Base-by-base conservation (phyloP, 768 basidiomycete genomes). In the Lyophyllum shimeji region DNA sequence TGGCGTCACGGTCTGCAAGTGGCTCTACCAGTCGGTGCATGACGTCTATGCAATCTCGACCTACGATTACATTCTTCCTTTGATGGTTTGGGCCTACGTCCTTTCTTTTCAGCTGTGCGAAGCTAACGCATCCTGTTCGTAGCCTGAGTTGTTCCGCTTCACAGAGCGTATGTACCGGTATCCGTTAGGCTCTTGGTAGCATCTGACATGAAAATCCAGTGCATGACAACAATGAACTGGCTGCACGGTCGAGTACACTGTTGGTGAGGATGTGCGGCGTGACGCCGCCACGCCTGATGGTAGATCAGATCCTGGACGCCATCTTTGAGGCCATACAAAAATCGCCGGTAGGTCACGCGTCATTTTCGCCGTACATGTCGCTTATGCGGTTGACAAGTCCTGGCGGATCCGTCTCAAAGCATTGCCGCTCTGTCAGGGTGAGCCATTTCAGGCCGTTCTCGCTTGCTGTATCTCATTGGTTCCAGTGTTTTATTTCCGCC, bases 341-440 rank as follows among this genome's bases (percentile, higher is more conserved):
- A 7, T 92, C 91, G 24, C 80, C 87, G 17, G 92, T 91, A 60
- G 63, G 86, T 55, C 13, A 2, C 42, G 7, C 9, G 2, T 6
- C 34, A 20, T 20, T 44, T 56, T 18, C 11, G 23, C 29, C 20
- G 29, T 47, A 29, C 49, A 37, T 7, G 25, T 57, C n/a, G 49
- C 60, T 58, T 44, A 46, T 44, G 39, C 48, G 18, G n/a, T 37
- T 18, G 33, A 23, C 15, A 58, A 93, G 88, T 94, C 92, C 1
- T 97, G 93, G 93, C 81, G 84, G 64, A 89, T 94, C 17, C 84
- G 93, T 24, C 74, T 95, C 54, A 93, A 94, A 69, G 89, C 90
- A 21, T 72, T 97, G 51, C 93, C 93, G 3, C 77, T 95, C 17
- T 79, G 96, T 12, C 90, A 93, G 80, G 85, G 87, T 83, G 42